These are phyloP conservation scores for Lachancea quebecensis DNA, from an alignment of 805 yeast species.

Conservation along the genomic window DNA sequence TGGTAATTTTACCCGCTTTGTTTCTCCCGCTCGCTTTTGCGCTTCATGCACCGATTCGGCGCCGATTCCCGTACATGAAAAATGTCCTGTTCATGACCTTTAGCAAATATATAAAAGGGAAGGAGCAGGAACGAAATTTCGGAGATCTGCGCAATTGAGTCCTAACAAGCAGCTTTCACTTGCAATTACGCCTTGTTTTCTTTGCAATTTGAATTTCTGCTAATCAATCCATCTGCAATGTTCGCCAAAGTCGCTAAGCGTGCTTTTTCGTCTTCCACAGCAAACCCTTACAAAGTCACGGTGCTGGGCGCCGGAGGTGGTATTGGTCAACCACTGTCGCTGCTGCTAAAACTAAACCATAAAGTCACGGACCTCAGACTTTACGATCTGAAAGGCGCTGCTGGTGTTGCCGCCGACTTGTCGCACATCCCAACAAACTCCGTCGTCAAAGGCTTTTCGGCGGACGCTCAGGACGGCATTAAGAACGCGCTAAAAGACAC, in stretches of 20 bases:
- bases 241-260: slow-evolving; percentile 51
- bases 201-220: too few relatives aligned
- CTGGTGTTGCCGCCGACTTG: slow-evolving; percentile 95
- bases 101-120: neutral
- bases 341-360: slow-evolving; percentile 79
- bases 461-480: slow-evolving; percentile 66
- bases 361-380: slow-evolving; percentile 80
- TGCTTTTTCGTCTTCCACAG: slow-evolving; percentile 60
- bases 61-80: neutral
- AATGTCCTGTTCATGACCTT: neutral
- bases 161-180: neutral
- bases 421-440: slow-evolving; percentile 93
- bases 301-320: slow-evolving; percentile 89
- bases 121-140: neutral
- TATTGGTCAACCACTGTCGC: slow-evolving; percentile 85
- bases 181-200: too few relatives aligned
- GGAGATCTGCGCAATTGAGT: neutral
- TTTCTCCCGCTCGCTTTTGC: neutral
- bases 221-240: slow-evolving; percentile 32
- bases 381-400: slow-evolving; percentile 86
- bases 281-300: slow-evolving; percentile 69
- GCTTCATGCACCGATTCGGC: neutral
- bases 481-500: slow-evolving; percentile 62
- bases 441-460: slow-evolving; percentile 78
- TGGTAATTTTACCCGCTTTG: neutral